phyloP scores from a whole-genome alignment of 352 stramenopile species.

The Phytopythium chamaehyphon region DNA sequence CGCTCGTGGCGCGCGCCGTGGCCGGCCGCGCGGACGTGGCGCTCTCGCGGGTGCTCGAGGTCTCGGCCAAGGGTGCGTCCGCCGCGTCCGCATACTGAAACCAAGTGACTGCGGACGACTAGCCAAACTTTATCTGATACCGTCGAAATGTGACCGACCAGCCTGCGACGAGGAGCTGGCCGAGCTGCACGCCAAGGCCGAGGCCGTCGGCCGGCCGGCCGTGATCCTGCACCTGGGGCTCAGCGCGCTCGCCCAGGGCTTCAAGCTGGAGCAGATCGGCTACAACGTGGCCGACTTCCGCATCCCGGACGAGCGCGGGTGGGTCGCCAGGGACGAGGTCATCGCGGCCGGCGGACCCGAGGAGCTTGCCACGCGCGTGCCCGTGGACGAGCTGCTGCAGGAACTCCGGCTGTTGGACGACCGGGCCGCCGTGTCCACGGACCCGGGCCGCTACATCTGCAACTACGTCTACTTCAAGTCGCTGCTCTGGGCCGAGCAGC shows the following conservation, averaged over 20 bases:
- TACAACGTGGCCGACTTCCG: constrained; percentile 83
- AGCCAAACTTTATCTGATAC: neutral
- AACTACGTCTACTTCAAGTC: constrained; percentile 85
- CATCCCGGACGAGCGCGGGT: constrained; percentile 77
- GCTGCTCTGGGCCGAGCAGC: constrained; percentile 56
- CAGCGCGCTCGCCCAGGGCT: constrained; percentile 30
- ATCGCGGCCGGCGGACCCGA: constrained; percentile 45
- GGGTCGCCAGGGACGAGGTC: constrained; percentile 43
- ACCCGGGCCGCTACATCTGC: constrained; percentile 83
- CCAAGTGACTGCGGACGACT: no score
- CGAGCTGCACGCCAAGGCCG: constrained; percentile 20
- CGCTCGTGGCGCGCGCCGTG: constrained; percentile 47
- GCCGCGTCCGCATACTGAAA: no score
- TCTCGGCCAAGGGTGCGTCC: constrained; percentile 45
- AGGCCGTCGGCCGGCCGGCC: constrained; percentile 38
- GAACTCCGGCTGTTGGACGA: constrained; percentile 26
- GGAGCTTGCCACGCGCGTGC: constrained; percentile 45
- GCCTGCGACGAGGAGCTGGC: constrained; percentile 22
- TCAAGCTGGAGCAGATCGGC: constrained; percentile 59
- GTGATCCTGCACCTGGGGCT: constrained; percentile 80
- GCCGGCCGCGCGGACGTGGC: constrained; percentile 60
- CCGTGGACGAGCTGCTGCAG: constrained; percentile 51
- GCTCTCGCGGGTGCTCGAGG: constrained; percentile 64
- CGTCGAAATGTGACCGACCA: neutral
- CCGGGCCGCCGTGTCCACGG: constrained; percentile 48